These are phyloP conservation scores for Scenedesmus sp. DNA, from an alignment of 163 green algal genomes.

Conservation along the genomic window DNA sequence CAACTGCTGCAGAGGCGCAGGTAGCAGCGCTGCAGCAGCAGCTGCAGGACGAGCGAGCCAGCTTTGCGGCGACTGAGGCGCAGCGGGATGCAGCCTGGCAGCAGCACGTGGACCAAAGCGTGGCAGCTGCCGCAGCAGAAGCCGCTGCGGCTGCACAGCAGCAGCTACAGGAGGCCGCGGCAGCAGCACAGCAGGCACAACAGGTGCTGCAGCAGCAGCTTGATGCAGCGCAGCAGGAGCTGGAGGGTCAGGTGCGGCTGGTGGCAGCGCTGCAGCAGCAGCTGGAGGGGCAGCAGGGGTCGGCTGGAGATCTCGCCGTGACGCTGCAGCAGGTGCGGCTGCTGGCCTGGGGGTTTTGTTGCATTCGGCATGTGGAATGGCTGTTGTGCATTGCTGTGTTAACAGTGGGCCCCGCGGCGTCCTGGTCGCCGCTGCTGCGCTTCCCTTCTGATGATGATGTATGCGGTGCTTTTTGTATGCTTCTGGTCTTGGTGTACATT, in stretches of 20 bases:
- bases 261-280: constrained; percentile 12
- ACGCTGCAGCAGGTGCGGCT: constrained; percentile 23
- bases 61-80: constrained; percentile 37
- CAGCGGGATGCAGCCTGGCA: constrained; percentile 33
- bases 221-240: constrained; percentile 6
- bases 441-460: neutral
- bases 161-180: neutral
- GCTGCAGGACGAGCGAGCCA: neutral
- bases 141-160: constrained; percentile 17
- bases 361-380: neutral
- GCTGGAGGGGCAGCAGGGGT: constrained; percentile 13
- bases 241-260: neutral
- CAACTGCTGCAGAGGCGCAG: neutral
- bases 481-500: neutral
- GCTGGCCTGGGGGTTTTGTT: neutral
- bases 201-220: constrained; percentile 37
- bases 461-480: neutral
- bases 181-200: neutral
- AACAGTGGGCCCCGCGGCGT: neutral
- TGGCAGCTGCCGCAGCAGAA: constrained; percentile 18
- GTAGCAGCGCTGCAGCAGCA: constrained; percentile 22
- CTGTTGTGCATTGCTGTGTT: neutral
- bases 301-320: constrained; percentile 11
- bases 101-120: constrained; percentile 31
- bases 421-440: neutral